Conservation (phyloP, 805 yeast genomes). For the Candida sphagnicola region DNA sequence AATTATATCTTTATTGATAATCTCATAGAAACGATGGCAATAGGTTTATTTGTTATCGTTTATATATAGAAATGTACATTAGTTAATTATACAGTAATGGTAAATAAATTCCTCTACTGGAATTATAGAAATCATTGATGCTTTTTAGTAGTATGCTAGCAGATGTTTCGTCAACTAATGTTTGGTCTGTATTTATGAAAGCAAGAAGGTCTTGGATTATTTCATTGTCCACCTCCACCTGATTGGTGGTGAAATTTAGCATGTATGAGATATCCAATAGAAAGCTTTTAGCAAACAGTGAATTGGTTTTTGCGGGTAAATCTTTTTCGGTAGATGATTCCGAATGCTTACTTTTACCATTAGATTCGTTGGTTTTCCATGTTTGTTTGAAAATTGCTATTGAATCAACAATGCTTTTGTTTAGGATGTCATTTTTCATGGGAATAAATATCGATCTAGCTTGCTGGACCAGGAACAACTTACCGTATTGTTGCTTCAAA, state of each 20-base stretch:
- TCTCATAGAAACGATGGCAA: no score
- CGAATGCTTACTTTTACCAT: background rate
- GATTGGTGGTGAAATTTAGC: slow-evolving; percentile 11
- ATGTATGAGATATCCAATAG: slow-evolving; percentile 22
- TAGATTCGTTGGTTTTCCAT: background rate
- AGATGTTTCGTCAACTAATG: slow-evolving; percentile 5
- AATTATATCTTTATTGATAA: slow-evolving; percentile 50
- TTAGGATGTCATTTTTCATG: slow-evolving; percentile 18
- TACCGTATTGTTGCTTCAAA: slow-evolving; percentile 11
- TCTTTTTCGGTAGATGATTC: no score
- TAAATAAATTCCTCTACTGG: slow-evolving; percentile 20
- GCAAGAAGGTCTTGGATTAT: background rate
- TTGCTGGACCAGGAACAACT: slow-evolving; percentile 18
- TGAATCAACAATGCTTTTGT: background rate
- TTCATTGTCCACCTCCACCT: background rate
- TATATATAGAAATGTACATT: slow-evolving; percentile 1
- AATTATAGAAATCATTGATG: slow-evolving; percentile 24
- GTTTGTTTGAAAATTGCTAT: no score
- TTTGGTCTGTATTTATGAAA: background rate
- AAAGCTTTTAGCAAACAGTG: background rate
- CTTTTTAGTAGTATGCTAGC: slow-evolving; percentile 10
- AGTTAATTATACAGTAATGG: slow-evolving; percentile 17
- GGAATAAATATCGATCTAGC: slow-evolving; percentile 15
- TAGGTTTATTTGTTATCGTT: background rate
- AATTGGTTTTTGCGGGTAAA: no score